A percentile compares a stretch with the other conserved stretches of the same genome.
These are phyloP conservation scores for Corynascus novoguineensis DNA, from an alignment of 495 filamentous ascomycete genomes.

Conservation along the genomic window DNA sequence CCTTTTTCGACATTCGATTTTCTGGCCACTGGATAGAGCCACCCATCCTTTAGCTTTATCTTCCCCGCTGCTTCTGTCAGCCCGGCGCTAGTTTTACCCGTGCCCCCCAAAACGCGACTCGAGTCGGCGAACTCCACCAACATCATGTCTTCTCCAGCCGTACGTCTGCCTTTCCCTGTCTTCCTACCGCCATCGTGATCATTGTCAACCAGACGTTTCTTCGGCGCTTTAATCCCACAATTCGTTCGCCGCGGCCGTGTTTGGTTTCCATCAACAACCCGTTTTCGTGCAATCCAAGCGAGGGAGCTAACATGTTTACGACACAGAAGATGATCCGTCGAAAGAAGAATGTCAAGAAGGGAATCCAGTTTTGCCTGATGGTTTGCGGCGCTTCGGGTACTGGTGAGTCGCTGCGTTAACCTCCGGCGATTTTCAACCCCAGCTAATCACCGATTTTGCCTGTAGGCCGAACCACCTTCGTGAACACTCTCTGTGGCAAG, in stretches of 20 bases:
- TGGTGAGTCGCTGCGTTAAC: slow-evolving; percentile 53
- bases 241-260: background rate
- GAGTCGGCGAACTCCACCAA: slow-evolving; percentile 17
- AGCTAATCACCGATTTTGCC: slow-evolving; percentile 24
- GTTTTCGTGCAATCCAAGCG: background rate
- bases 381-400: slow-evolving; percentile 98
- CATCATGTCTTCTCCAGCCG: slow-evolving; percentile 36
- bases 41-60: slow-evolving; percentile 21
- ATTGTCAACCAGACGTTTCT: slow-evolving; percentile 4
- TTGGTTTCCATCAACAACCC: slow-evolving; percentile 10
- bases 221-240: slow-evolving; percentile 2
- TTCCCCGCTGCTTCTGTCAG: slow-evolving; percentile 15
- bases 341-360: slow-evolving; percentile 99
- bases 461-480: slow-evolving; percentile 92
- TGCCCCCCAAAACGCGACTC: slow-evolving; percentile 16
- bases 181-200: slow-evolving; percentile 2
- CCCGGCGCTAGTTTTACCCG: slow-evolving; percentile 26
- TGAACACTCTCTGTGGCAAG: slow-evolving; percentile 98
- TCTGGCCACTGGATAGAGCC: slow-evolving; percentile 27
- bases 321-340: slow-evolving; percentile 87
- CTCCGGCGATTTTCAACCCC: background rate
- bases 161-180: slow-evolving; percentile 29
- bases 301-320: slow-evolving; percentile 31
- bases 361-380: slow-evolving; percentile 99
- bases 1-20: slow-evolving; percentile 7